A percentile compares a stretch with the other conserved stretches of the same genome.
Conservation (phyloP, 345 rosid species). For the Eutrema yunnanense region DNA sequence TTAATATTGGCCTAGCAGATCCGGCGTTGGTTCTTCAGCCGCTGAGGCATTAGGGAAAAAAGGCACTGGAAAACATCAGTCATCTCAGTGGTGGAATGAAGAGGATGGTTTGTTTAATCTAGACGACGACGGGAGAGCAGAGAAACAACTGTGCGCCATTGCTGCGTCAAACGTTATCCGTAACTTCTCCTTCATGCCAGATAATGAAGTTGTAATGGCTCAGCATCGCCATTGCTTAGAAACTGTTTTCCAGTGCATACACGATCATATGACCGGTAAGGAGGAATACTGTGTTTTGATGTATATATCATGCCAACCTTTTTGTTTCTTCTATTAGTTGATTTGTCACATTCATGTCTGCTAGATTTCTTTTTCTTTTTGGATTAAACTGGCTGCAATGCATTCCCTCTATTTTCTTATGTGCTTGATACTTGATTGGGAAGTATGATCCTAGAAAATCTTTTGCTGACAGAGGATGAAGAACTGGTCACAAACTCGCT, state of each 20-base stretch:
- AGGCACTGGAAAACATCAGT: slow-evolving; percentile 42
- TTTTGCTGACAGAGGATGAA: slow-evolving; percentile 75
- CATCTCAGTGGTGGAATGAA: slow-evolving; percentile 79
- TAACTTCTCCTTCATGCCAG: slow-evolving; percentile 98
- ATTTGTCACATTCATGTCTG: background rate
- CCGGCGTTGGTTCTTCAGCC: slow-evolving; percentile 37
- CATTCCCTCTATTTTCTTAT: background rate
- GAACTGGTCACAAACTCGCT: slow-evolving; percentile 92
- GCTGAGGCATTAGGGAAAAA: slow-evolving; percentile 40
- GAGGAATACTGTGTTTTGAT: background rate
- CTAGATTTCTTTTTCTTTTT: no score
- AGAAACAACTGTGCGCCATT: slow-evolving; percentile 87
- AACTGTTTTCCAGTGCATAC: slow-evolving; percentile 88
- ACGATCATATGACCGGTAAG: slow-evolving; percentile 69
- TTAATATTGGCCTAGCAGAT: slow-evolving; percentile 32
- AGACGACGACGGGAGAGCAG: slow-evolving; percentile 89
- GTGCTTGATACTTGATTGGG: background rate
- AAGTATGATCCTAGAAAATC: background rate
- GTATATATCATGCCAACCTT: background rate
- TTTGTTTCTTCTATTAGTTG: background rate
- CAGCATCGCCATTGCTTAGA: slow-evolving; percentile 98
- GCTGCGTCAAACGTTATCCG: slow-evolving; percentile 91
- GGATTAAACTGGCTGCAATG: no score
- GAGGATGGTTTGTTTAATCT: slow-evolving; percentile 91
- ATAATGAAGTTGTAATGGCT: slow-evolving; percentile 90